phyloP scores from a whole-genome alignment of 805 yeast species.

The Suhomyces sp. region DNA sequence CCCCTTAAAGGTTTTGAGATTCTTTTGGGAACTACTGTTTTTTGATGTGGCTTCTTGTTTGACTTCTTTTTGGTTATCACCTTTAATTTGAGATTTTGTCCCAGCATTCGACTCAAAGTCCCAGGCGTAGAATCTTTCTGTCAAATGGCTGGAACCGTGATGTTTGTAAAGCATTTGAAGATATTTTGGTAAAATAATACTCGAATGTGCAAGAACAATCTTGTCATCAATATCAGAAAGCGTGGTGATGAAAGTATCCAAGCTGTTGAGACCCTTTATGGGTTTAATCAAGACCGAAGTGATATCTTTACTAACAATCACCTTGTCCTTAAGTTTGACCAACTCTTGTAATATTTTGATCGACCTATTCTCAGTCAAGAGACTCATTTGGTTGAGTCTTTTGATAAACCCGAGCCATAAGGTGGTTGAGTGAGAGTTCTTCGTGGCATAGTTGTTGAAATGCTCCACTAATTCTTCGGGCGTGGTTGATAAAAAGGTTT shows the following conservation, averaged over 20 bases:
- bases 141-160: slow-evolving; percentile 7
- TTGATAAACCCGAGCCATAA: slow-evolving; percentile 38
- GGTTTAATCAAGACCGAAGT: slow-evolving; percentile 31
- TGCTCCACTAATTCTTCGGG: slow-evolving; percentile 36
- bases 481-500: slow-evolving; percentile 26
- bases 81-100: too few relatives aligned
- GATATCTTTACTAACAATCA: slow-evolving; percentile 35
- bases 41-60: not conserved
- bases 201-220: slow-evolving; percentile 15
- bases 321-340: slow-evolving; percentile 16
- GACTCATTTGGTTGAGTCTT: slow-evolving; percentile 31
- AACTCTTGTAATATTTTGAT: slow-evolving; percentile 27
- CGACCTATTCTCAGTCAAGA: slow-evolving; percentile 30
- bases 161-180: slow-evolving; percentile 23
- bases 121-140: slow-evolving; percentile 15
- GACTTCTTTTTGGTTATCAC: not conserved
- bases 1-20: slow-evolving; percentile 8
- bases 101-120: slow-evolving; percentile 4
- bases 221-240: slow-evolving; percentile 11
- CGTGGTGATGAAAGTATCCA: slow-evolving; percentile 20
- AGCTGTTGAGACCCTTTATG: slow-evolving; percentile 20
- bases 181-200: slow-evolving; percentile 29
- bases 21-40: not conserved
- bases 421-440: slow-evolving; percentile 23
- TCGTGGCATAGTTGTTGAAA: slow-evolving; percentile 31